Evolutionary conservation across 768 basidiomycete species (phyloP).

Genomic region (Auriscalpium microsporum): DNA sequence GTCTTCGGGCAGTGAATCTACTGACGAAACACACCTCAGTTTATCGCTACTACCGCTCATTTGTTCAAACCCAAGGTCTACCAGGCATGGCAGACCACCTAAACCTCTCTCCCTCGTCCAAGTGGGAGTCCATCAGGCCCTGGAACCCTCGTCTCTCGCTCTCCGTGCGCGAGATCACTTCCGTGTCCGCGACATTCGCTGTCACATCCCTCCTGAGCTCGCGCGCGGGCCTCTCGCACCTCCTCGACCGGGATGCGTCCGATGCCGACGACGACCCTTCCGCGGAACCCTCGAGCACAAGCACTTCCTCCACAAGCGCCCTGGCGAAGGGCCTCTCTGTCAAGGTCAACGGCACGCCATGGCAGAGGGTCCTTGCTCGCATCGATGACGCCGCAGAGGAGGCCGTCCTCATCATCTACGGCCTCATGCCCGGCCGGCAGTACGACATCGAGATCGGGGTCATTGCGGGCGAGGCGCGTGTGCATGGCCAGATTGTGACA

Average conservation of each 20-base stretch:
- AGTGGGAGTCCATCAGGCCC: slow-evolving; percentile 70
- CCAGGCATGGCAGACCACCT: background rate
- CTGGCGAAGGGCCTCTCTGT: slow-evolving; percentile 70
- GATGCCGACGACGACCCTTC: slow-evolving; percentile 25
- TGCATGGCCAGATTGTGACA: slow-evolving; percentile 61
- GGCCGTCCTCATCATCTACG: slow-evolving; percentile 86
- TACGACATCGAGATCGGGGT: slow-evolving; percentile 86
- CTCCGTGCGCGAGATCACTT: slow-evolving; percentile 71
- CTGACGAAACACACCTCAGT: too few species aligned
- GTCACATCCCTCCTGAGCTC: slow-evolving; percentile 40
- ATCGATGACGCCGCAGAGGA: slow-evolving; percentile 78
- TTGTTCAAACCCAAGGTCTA: background rate
- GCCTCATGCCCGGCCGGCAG: slow-evolving; percentile 78
- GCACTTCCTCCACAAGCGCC: slow-evolving; percentile 49
- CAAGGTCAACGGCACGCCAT: slow-evolving; percentile 70
- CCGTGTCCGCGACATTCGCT: slow-evolving; percentile 76
- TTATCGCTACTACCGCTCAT: background rate
- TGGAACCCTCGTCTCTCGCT: slow-evolving; percentile 69
- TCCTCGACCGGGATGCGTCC: slow-evolving; percentile 27
- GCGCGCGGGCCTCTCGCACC: slow-evolving; percentile 15
- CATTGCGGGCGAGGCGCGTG: slow-evolving; percentile 48
- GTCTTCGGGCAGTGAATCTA: too few species aligned
- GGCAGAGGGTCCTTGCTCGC: slow-evolving; percentile 73
- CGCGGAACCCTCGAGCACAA: slow-evolving; percentile 10
- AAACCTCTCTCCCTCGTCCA: background rate